These are phyloP conservation scores for Capronia americana DNA, from an alignment of 2,329 filamentous ascomycete genomes.

Conservation along the genomic window DNA sequence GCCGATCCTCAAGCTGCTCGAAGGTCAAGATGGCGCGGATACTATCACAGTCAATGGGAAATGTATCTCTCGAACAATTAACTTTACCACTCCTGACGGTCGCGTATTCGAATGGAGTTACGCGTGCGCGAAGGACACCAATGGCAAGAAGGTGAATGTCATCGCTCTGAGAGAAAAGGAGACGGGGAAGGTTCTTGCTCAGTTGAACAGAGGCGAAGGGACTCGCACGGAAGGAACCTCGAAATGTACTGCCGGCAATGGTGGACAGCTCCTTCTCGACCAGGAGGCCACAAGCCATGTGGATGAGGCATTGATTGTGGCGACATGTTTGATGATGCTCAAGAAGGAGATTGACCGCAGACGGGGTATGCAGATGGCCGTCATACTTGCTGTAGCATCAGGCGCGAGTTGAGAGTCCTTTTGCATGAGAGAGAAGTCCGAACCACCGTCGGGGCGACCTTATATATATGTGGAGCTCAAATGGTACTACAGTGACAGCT, in stretches of 20 bases:
- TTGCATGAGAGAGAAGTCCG: neutral
- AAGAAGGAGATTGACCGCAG: constrained; percentile 70
- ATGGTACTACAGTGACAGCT: neutral
- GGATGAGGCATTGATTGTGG: constrained; percentile 59
- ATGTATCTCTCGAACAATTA: constrained; percentile 56
- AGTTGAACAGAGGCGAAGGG: constrained; percentile 49
- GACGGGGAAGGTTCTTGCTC: constrained; percentile 45
- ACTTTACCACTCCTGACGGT: constrained; percentile 57
- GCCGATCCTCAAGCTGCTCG: constrained; percentile 54
- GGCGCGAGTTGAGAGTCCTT: neutral
- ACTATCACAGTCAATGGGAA: constrained; percentile 48
- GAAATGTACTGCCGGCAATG: constrained; percentile 49
- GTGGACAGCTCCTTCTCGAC: constrained; percentile 60
- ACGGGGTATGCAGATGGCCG: constrained; percentile 58
- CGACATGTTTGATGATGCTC: constrained; percentile 66
- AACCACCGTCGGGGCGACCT: neutral
- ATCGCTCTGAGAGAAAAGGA: constrained; percentile 39
- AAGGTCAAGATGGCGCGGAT: constrained; percentile 29
- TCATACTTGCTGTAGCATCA: constrained; percentile 46
- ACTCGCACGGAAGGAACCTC: constrained; percentile 50
- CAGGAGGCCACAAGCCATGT: constrained; percentile 47
- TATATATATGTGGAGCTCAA: neutral
- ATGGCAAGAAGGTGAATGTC: constrained; percentile 41
- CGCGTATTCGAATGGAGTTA: constrained; percentile 64
- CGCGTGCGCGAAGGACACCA: constrained; percentile 50